phyloP scores from a whole-genome alignment of 2,329 filamentous ascomycete species.

The Colletotrichum graminicola region DNA sequence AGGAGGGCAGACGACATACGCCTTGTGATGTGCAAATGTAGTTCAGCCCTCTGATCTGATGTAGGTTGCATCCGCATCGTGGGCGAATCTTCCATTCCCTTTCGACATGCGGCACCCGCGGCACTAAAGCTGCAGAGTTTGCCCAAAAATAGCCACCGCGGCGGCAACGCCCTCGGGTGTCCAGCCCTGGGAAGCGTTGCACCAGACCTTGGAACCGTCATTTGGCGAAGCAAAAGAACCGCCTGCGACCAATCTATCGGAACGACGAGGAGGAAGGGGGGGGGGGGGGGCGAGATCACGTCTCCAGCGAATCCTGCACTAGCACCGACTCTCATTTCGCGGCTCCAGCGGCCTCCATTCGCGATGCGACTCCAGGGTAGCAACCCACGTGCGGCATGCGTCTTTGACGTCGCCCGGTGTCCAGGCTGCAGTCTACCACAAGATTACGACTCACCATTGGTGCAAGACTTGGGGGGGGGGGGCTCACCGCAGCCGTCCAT shows the following conservation, averaged over 20 bases:
- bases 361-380: neutral
- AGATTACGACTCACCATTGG: constrained; percentile 1
- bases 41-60: neutral
- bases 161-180: constrained; percentile 19
- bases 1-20: neutral
- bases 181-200: constrained; percentile 22
- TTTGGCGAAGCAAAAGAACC: constrained; percentile 10
- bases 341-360: constrained; percentile 6
- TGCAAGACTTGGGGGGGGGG: neutral
- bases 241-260: neutral
- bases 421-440: neutral
- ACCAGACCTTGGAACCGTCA: constrained; percentile 1
- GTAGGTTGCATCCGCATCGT: neutral
- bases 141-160: neutral
- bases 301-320: constrained; percentile 2
- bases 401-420: neutral
- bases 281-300: neutral
- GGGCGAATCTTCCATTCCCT: neutral
- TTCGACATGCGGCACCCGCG: neutral
- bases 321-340: constrained; percentile 2
- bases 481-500: neutral
- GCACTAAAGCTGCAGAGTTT: neutral
- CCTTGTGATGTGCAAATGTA: neutral
- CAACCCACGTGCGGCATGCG: neutral
- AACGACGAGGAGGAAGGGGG: neutral